Evolutionary conservation across 2,329 filamentous ascomycete species (phyloP), one percentile per base, ranked within the genome.

Genomic region (Cytospora piceicola): DNA sequence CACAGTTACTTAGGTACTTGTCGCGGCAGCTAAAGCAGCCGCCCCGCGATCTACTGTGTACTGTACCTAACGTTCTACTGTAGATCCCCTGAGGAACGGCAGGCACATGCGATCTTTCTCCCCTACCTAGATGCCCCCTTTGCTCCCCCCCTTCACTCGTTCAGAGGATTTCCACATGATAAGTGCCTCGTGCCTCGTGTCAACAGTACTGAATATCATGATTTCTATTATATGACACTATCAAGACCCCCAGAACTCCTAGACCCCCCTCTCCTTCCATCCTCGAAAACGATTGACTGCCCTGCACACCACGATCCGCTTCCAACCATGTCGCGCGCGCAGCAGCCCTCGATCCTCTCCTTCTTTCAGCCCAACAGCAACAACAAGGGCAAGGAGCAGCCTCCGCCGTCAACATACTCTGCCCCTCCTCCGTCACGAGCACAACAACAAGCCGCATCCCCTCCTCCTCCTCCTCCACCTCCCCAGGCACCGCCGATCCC

Each of bases 311-410:
- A 49, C 46, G 12, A 36, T 36, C 15, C 32, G 8, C 52, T 9
- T 39, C 29, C 53, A 63, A 32, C 61, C 61, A 79, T 79, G 77
- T 74, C 77, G 66, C 74, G 75, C 58, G 71, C 75, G 51, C 56
- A 57, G 30, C 76, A 79, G 72, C 76, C 82, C 49, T 88, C 86
- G 55, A 89, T 90, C 71, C 84, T 83, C 62, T 88, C 85, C 62
- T 90, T 89, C 78, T 89, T 90, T 75, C 79, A 81, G 68, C 81
- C 82, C 57, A 61, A 61, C 46, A 51, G n/a, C 34, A 66, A 68
- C 46, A 49, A 22, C 11, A 36, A 36, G 34, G 32, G 11, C 20
- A 46, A 46, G 54, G 59, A 58, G 61, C 77, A 77, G 69, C 73
- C 78, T 56, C 73, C 79, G 63, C 80, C 81, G 27, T 29, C 27